phyloP scores from a whole-genome alignment of 352 stramenopile species.

The Pythium phragmitis region DNA sequence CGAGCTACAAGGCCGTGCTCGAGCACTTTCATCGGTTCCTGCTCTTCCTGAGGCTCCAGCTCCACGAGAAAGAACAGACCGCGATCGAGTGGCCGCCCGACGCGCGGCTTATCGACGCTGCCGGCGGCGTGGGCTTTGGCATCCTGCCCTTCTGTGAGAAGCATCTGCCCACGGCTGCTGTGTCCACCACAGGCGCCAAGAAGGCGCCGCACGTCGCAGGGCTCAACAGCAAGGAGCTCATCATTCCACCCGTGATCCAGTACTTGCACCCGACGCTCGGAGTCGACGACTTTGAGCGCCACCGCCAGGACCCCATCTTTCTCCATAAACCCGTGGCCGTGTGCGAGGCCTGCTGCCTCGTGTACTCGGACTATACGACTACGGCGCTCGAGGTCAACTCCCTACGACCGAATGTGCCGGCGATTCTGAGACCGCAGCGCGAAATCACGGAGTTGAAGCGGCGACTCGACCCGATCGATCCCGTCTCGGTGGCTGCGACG shows the following conservation, averaged over 20 bases:
- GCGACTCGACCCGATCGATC: slow-evolving; percentile 41
- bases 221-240: slow-evolving; percentile 51
- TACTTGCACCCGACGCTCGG: slow-evolving; percentile 88
- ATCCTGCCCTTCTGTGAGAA: slow-evolving; percentile 54
- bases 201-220: slow-evolving; percentile 7
- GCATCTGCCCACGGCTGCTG: slow-evolving; percentile 8
- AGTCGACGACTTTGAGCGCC: slow-evolving; percentile 82
- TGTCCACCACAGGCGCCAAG: background rate
- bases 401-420: slow-evolving; percentile 55
- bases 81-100: slow-evolving; percentile 90
- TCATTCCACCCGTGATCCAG: slow-evolving; percentile 92
- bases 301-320: slow-evolving; percentile 93
- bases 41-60: slow-evolving; percentile 45
- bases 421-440: slow-evolving; percentile 59
- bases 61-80: slow-evolving; percentile 43
- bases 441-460: slow-evolving; percentile 50
- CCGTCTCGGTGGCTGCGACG: slow-evolving; percentile 21
- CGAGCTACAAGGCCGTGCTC: slow-evolving; percentile 94
- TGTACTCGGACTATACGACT: slow-evolving; percentile 90
- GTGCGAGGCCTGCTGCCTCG: slow-evolving; percentile 93
- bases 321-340: slow-evolving; percentile 91
- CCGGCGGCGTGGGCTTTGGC: slow-evolving; percentile 93
- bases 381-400: slow-evolving; percentile 72
- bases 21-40: slow-evolving; percentile 92
- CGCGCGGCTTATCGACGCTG: slow-evolving; percentile 81